These are phyloP conservation scores for Nidularia sp. DNA, from an alignment of 768 basidiomycete genomes.

Conservation along the genomic window DNA sequence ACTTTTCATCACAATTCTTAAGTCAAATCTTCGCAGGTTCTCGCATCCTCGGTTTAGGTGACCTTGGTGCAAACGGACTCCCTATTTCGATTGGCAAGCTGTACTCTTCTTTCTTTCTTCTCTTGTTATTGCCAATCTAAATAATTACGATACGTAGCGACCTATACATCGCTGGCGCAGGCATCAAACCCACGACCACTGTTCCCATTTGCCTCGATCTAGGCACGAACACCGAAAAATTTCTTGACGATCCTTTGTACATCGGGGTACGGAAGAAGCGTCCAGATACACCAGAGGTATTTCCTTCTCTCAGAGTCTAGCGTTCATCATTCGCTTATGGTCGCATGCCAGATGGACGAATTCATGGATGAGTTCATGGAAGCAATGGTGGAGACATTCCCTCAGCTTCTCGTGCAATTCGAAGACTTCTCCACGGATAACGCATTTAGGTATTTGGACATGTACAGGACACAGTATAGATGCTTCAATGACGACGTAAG, in stretches of 20 bases:
- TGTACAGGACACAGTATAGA: conserved; percentile 52
- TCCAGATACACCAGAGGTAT: conserved; percentile 38
- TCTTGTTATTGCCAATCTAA: background rate
- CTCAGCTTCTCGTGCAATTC: conserved; percentile 67
- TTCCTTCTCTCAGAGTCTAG: background rate
- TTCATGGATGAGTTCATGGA: conserved; percentile 80
- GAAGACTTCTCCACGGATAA: conserved; percentile 79
- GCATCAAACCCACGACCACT: conserved; percentile 50
- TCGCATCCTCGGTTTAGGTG: conserved; percentile 68
- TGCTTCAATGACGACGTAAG: conserved; percentile 75
- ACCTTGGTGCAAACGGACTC: conserved; percentile 43
- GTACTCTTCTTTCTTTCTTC: conserved; percentile 24
- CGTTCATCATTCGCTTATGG: background rate
- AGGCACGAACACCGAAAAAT: conserved; percentile 69
- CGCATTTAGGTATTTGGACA: conserved; percentile 69
- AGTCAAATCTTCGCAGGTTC: conserved; percentile 33
- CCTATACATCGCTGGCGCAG: conserved; percentile 70
- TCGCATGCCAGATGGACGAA: conserved; percentile 47
- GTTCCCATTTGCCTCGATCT: conserved; percentile 71
- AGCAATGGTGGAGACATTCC: conserved; percentile 61
- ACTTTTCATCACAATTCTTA: background rate
- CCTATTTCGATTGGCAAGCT: conserved; percentile 75
- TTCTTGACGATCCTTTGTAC: conserved; percentile 71
- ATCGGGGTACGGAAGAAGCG: conserved; percentile 62
- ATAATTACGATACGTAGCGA: conserved; percentile 27